Evolutionary conservation across 495 filamentous ascomycete species (phyloP), one percentile per base, ranked within the genome.

Genomic region (Umbilicaria muhlenbergii): DNA sequence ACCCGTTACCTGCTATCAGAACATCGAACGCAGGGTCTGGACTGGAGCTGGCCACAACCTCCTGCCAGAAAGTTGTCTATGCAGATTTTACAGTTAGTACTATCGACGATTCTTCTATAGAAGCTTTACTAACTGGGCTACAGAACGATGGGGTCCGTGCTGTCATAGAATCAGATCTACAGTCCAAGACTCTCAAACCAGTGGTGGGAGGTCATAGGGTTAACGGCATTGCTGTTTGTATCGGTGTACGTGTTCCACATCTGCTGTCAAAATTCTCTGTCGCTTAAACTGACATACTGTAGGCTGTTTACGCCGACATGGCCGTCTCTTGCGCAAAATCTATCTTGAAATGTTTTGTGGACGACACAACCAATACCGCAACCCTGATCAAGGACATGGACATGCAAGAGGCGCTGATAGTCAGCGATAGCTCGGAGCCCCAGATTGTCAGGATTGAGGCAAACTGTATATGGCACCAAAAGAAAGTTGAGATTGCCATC

Each of bases 1-100:
- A 41, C 8, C 38, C 47, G 5, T 38, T 48, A 31, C 31, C 40
- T 18, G 24, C 18, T 38, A 60, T 3, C 68, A 70, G 14, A 63
- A 51, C 36, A 38, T 37, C 39, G 38, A 11, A 38, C 32, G 41
- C 32, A 35, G 32, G 31, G 14, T 42, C 41, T 35, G 32, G 32
- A 18, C 35, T 42, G 41, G 32, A 42, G 17, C 21, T 42, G 41
- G 19, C 13, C 16, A 42, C 41, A 19, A 42, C 41, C 17, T 16
- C 31, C 21, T 44, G 42, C 42, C 18, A 44, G 13, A 44, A 32
- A 24, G 42, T 37, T 19, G 33, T 44, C 13, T 44, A 34, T 37
- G 17, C 33, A 44, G 42, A 37, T 36, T 38, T 35, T 31, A 3
- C 32, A 32, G 42, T 44, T 12, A 44, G 42, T 44, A 44, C 13